Conservation (phyloP, 2,329 filamentous ascomycete genomes). For the Pseudocercospora crystallina region DNA sequence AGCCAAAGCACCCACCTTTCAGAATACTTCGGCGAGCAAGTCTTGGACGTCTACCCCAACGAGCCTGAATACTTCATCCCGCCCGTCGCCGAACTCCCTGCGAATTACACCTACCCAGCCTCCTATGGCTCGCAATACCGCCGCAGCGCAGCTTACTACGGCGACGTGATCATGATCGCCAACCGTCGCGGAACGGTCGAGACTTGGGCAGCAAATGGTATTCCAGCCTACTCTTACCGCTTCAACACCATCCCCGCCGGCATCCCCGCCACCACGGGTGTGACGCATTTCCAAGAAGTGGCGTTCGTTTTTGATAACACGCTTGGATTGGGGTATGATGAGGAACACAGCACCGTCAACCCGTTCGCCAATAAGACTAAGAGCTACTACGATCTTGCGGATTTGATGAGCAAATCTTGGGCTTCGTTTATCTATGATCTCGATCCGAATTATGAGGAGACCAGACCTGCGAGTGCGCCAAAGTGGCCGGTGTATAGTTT, state of each 20-base stretch:
- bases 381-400: conserved; percentile 40
- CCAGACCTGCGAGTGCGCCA: conserved; percentile 14
- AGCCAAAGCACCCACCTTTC: conserved; percentile 21
- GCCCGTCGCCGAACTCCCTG: conserved; percentile 36
- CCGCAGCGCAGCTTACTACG: conserved; percentile 54
- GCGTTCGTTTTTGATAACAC: conserved; percentile 48
- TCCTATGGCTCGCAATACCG: conserved; percentile 52
- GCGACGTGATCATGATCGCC: conserved; percentile 58
- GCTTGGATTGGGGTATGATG: conserved; percentile 43
- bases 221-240: conserved; percentile 61
- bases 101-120: conserved; percentile 39
- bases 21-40: conserved; percentile 33
- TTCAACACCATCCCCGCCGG: conserved; percentile 59
- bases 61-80: conserved; percentile 52
- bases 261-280: conserved; percentile 43
- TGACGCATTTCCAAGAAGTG: conserved; percentile 55
- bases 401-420: conserved; percentile 48
- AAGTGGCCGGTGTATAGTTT: conserved; percentile 44
- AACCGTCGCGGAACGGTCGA: conserved; percentile 55
- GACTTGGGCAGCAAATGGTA: conserved; percentile 48
- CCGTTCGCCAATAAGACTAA: conserved; percentile 38
- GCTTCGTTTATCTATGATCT: conserved; percentile 45
- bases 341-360: conserved; percentile 31
- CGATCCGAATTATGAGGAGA: conserved; percentile 37
- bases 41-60: conserved; percentile 56